Evolutionary conservation across 148 eudicot genomes (phyloP).

Genomic region (Persicaria maculosa): DNA sequence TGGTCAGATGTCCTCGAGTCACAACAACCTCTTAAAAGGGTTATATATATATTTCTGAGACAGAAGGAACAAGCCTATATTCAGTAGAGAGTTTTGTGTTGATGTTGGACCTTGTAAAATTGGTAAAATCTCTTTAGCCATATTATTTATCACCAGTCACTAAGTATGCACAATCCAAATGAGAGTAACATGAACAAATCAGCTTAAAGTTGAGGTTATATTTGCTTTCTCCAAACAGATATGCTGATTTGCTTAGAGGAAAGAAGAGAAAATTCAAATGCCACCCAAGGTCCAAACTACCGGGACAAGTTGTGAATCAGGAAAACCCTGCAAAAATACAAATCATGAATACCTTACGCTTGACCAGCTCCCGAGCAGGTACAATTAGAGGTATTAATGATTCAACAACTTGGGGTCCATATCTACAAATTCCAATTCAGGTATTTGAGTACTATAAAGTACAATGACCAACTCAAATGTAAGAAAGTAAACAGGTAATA

Average conservation of each 20-base stretch:
- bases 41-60: too few species aligned
- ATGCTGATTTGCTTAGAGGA: not conserved
- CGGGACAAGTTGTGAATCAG: not conserved
- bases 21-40: not conserved
- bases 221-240: not conserved
- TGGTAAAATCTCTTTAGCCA: not conserved
- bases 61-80: too few species aligned
- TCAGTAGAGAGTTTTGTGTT: too few species aligned
- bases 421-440: conserved; percentile 29
- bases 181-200: not conserved
- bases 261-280: not conserved
- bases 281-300: not conserved
- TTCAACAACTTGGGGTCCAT: conserved; percentile 41
- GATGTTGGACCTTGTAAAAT: not conserved
- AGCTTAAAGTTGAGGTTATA: not conserved
- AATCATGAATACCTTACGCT: conserved; percentile 46
- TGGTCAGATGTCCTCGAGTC: not conserved
- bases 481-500: not conserved
- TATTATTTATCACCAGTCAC: not conserved
- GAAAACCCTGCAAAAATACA: conserved; percentile 2
- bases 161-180: not conserved
- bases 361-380: conserved; percentile 52
- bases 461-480: not conserved
- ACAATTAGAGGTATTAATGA: conserved; percentile 55
- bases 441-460: not conserved